These are phyloP conservation scores for Hyparrhenia diplandra DNA, from an alignment of 176 grass and related monocot species.

Conservation along the genomic window DNA sequence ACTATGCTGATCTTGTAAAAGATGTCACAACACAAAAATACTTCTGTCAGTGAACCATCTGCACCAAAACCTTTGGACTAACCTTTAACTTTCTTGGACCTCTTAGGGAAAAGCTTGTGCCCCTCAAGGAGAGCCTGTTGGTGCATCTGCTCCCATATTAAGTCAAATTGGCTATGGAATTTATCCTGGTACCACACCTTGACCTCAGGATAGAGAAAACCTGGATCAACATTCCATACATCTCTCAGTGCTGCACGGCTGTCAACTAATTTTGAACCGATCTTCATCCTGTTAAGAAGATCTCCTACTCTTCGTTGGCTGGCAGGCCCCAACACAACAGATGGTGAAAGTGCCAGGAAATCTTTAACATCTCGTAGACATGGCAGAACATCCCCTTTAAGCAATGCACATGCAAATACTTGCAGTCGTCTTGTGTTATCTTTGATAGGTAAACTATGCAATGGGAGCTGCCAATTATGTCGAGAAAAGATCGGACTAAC, in stretches of 20 bases:
- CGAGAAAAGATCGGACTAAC: slow-evolving; percentile 68
- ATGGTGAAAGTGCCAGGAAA: slow-evolving; percentile 57
- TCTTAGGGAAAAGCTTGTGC: slow-evolving; percentile 60
- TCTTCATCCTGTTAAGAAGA: slow-evolving; percentile 59
- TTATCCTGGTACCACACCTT: slow-evolving; percentile 50
- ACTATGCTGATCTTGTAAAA: slow-evolving; percentile 2
- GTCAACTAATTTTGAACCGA: slow-evolving; percentile 36
- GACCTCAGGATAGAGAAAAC: slow-evolving; percentile 61
- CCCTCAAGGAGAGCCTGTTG: slow-evolving; percentile 47
- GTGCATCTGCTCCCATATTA: slow-evolving; percentile 68
- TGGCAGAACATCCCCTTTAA: slow-evolving; percentile 85
- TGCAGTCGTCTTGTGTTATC: slow-evolving; percentile 43
- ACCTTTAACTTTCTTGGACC: slow-evolving; percentile 48
- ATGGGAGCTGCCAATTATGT: slow-evolving; percentile 82
- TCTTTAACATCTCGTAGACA: slow-evolving; percentile 65
- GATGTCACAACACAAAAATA: slow-evolving; percentile 3
- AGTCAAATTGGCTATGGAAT: slow-evolving; percentile 48
- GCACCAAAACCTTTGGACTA: neutral
- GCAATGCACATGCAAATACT: slow-evolving; percentile 80
- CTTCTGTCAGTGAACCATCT: slow-evolving; percentile 10
- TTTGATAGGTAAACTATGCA: slow-evolving; percentile 64
- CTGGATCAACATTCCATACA: slow-evolving; percentile 46
- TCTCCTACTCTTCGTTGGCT: slow-evolving; percentile 60
- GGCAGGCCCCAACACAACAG: slow-evolving; percentile 41
- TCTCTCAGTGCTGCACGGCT: slow-evolving; percentile 44